Percentiles rank a stretch among this genome's conserved stretches.
These are phyloP conservation scores for Tulasnella sp. DNA, from an alignment of 768 basidiomycete genomes.

Conservation along the genomic window DNA sequence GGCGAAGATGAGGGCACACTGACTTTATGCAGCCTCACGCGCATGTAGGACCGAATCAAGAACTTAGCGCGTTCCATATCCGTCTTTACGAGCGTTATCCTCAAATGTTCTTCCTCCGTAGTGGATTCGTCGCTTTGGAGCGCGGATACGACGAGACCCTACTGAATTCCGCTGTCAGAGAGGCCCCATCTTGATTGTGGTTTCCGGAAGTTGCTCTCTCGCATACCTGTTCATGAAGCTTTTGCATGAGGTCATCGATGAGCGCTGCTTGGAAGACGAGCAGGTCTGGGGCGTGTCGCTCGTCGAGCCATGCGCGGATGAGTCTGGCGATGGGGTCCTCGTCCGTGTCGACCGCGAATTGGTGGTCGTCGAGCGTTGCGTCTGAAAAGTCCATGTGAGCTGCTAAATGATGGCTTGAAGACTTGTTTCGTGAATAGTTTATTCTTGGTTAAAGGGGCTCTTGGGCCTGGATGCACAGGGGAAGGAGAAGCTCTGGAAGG, in stretches of 20 bases:
- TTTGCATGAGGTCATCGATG: constrained; percentile 58
- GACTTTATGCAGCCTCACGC: constrained; percentile 82
- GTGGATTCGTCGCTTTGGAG: constrained; percentile 73
- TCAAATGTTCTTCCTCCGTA: constrained; percentile 87
- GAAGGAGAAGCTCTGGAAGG: neutral
- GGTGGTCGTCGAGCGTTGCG: constrained; percentile 6
- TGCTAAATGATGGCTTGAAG: neutral
- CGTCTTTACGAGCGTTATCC: constrained; percentile 88
- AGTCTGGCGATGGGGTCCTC: constrained; percentile 62
- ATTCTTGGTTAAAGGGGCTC: neutral
- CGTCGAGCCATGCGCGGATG: constrained; percentile 79
- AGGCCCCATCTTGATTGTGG: no score
- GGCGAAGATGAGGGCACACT: constrained; percentile 15
- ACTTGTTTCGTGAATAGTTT: neutral
- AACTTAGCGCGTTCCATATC: constrained; percentile 94
- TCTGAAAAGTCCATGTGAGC: neutral
- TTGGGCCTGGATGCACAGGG: neutral
- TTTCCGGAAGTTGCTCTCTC: neutral
- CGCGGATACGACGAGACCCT: constrained; percentile 70
- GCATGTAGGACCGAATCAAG: constrained; percentile 79
- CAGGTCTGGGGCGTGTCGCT: constrained; percentile 72
- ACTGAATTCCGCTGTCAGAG: neutral
- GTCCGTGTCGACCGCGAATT: neutral
- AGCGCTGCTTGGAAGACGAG: constrained; percentile 64
- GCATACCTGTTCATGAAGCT: constrained; percentile 73